phyloP scores from a whole-genome alignment of 1,284 basidiomycete genomes.

The Boletus mariae region DNA sequence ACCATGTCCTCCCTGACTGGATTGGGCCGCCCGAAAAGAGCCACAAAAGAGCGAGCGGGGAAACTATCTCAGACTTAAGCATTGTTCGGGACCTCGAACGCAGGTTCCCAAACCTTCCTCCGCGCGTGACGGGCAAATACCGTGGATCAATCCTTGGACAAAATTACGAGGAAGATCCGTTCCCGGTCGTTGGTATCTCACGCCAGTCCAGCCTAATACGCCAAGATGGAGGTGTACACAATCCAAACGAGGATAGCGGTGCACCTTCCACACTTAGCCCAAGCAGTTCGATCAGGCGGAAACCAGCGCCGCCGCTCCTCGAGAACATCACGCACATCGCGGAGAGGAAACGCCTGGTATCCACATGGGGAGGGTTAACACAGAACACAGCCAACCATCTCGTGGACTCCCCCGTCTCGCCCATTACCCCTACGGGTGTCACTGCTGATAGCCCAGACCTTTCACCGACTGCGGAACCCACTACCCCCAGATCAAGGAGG shows the following conservation, averaged over 20 bases:
- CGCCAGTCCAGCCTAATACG: slow-evolving; percentile 24
- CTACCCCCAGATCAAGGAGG: slow-evolving; percentile 10
- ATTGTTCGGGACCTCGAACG: slow-evolving; percentile 46
- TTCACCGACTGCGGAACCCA: slow-evolving; percentile 2
- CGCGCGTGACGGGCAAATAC: slow-evolving; percentile 33
- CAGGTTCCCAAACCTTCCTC: slow-evolving; percentile 52
- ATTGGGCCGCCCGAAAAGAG: slow-evolving; percentile 8
- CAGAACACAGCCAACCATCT: neutral
- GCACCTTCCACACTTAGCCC: slow-evolving; percentile 9
- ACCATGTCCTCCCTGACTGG: slow-evolving; percentile 13
- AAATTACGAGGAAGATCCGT: slow-evolving; percentile 24
- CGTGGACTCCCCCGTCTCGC: slow-evolving; percentile 3
- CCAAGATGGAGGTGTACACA: slow-evolving; percentile 1
- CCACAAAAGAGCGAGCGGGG: slow-evolving; percentile 21
- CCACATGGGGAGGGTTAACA: slow-evolving; percentile 28
- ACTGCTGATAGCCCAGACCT: slow-evolving; percentile 2
- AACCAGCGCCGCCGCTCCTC: slow-evolving; percentile 31
- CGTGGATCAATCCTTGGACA: slow-evolving; percentile 33
- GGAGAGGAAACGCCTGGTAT: slow-evolving; percentile 9
- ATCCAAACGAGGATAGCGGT: slow-evolving; percentile 16
- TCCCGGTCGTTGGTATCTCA: slow-evolving; percentile 27
- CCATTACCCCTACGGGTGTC: slow-evolving; percentile 3
- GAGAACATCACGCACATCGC: slow-evolving; percentile 11
- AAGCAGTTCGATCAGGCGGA: slow-evolving; percentile 29
- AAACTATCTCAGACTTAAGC: slow-evolving; percentile 36